Percentiles rank a stretch among this genome's conserved stretches.
phyloP scores from a whole-genome alignment of 2,329 filamentous ascomycete species.

The Graphiopsis chlorocephala region DNA sequence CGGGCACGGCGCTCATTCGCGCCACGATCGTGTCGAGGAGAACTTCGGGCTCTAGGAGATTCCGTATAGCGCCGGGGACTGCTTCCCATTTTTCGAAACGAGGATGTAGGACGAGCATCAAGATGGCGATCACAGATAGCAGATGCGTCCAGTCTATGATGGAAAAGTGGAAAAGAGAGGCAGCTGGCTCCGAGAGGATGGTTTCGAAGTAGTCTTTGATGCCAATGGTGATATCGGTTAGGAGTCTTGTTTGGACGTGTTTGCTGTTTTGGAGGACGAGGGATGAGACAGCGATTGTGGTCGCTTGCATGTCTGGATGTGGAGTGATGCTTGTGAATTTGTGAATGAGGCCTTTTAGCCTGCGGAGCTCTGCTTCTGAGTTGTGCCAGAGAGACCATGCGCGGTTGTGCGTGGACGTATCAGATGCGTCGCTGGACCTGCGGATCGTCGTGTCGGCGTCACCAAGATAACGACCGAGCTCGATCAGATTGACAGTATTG shows the following conservation, averaged over 20 bases:
- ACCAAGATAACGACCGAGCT: conserved; percentile 19
- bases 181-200: conserved; percentile 23
- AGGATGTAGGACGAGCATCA: conserved; percentile 4
- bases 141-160: conserved; percentile 29
- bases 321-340: not conserved
- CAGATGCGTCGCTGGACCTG: conserved; percentile 14
- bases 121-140: conserved; percentile 18
- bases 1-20: not conserved
- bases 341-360: not conserved
- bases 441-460: conserved; percentile 25
- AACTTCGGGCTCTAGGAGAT: conserved; percentile 2
- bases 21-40: conserved; percentile 11
- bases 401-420: not conserved
- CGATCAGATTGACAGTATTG: not conserved
- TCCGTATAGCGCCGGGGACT: conserved; percentile 5
- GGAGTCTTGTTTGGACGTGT: not conserved
- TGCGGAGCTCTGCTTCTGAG: conserved; percentile 3
- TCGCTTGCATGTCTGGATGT: conserved; percentile 21
- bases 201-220: conserved; percentile 31
- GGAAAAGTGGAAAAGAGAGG: conserved; percentile 24
- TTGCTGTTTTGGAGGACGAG: conserved; percentile 23
- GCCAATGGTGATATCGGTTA: conserved; percentile 13
- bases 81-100: conserved; percentile 11
- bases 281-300: conserved; percentile 20
- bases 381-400: conserved; percentile 10